A percentile compares a stretch with the other conserved stretches of the same genome.
phyloP scores from a whole-genome alignment of 164 flowering plant species.

The Liquidambar formosana region DNA sequence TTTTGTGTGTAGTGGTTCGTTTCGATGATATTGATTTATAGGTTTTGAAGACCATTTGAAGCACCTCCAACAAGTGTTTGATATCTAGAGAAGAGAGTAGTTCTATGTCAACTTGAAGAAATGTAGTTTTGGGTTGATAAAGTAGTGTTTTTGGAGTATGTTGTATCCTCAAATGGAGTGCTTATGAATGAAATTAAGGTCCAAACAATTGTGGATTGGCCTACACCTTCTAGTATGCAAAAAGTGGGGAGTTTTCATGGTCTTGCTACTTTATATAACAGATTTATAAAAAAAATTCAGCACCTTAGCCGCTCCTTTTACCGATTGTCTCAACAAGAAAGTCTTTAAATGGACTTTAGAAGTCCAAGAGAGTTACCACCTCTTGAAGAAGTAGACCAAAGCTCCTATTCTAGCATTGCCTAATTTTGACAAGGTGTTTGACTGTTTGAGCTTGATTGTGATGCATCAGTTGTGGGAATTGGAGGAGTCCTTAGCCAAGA shows the following conservation, averaged over 20 bases:
- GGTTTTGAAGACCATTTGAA: background rate
- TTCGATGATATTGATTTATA: constrained; percentile 16
- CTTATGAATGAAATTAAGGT: background rate
- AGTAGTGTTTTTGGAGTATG: constrained; percentile 11
- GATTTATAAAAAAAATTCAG: constrained; percentile 15
- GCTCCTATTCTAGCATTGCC: constrained; percentile 5
- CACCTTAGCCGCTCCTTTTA: constrained; percentile 8
- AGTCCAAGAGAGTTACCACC: background rate
- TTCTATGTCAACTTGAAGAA: constrained; percentile 10
- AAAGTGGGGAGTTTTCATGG: constrained; percentile 22
- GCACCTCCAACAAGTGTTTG: background rate
- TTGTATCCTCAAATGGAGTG: constrained; percentile 1
- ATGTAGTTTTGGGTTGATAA: background rate
- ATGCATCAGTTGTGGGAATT: constrained; percentile 11
- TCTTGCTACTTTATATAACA: constrained; percentile 13
- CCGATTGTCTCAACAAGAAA: constrained; percentile 14
- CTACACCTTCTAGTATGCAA: background rate
- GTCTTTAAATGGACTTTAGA: constrained; percentile 4
- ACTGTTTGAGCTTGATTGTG: constrained; percentile 14
- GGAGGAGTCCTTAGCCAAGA: constrained; percentile 14
- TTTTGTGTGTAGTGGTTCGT: constrained; percentile 7
- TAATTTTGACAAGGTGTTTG: constrained; percentile 4
- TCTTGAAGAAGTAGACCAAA: background rate
- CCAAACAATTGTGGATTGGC: constrained; percentile 7
- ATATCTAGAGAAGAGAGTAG: background rate